phyloP scores from a whole-genome alignment of 805 yeast species.

The Clavispora carvajalis region DNA sequence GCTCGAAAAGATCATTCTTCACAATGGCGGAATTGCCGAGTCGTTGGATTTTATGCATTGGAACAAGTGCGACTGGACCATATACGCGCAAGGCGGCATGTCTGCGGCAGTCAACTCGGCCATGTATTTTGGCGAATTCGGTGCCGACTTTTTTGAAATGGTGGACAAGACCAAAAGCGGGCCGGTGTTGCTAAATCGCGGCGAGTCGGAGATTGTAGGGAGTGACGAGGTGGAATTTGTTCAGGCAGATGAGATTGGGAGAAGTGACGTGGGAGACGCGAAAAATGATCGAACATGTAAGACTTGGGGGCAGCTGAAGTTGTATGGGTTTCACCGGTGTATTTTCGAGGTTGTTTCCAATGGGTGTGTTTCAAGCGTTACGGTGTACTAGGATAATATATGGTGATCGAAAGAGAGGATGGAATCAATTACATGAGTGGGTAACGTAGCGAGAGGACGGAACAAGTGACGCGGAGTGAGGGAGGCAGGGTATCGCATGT shows the following conservation, averaged over 20 bases:
- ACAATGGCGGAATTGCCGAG: constrained; percentile 47
- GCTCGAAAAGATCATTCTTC: constrained; percentile 44
- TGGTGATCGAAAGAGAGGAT: not conserved
- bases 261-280: constrained; percentile 8
- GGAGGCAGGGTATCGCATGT: too few relatives aligned
- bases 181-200: constrained; percentile 35
- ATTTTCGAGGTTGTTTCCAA: constrained; percentile 40
- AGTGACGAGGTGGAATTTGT: constrained; percentile 33
- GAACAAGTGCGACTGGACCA: constrained; percentile 44
- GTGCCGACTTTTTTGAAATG: constrained; percentile 16
- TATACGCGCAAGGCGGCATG: constrained; percentile 10
- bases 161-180: constrained; percentile 9
- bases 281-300: constrained; percentile 16
- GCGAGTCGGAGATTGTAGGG: constrained; percentile 32
- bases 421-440: too few relatives aligned
- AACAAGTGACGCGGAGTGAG: too few relatives aligned
- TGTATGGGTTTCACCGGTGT: constrained; percentile 35
- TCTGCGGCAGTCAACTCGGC: constrained; percentile 17
- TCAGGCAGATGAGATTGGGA: constrained; percentile 16
- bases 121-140: constrained; percentile 29
- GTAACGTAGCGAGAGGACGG: too few relatives aligned
- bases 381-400: constrained; percentile 23
- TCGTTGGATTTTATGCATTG: constrained; percentile 51
- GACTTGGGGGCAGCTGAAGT: constrained; percentile 39
- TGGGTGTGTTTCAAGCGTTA: constrained; percentile 32